Percentiles rank a stretch among this genome's conserved stretches.
phyloP scores from a whole-genome alignment of 768 basidiomycete genomes.

The Xerocomellus chrysenteron region DNA sequence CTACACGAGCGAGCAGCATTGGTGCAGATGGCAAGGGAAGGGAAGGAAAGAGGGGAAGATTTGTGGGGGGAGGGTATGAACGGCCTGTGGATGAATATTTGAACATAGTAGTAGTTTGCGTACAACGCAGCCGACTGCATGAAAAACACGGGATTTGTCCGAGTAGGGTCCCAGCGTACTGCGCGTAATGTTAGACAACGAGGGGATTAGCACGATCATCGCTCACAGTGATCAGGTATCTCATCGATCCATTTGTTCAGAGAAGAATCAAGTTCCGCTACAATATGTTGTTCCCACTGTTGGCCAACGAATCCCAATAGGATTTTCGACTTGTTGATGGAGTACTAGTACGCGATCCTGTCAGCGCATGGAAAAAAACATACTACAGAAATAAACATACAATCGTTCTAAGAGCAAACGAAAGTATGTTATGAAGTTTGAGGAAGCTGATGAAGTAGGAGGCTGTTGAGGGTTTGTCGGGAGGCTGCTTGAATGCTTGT shows the following conservation, averaged over 20 bases:
- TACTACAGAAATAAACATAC: slow-evolving; percentile 31
- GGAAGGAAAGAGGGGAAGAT: slow-evolving; percentile 47
- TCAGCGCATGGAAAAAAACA: not conserved
- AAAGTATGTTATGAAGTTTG: slow-evolving; percentile 62
- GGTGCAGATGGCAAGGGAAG: slow-evolving; percentile 79
- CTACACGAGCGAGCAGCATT: slow-evolving; percentile 78
- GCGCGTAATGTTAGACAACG: slow-evolving; percentile 13
- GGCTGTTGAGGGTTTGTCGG: slow-evolving; percentile 52
- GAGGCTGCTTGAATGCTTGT: slow-evolving; percentile 60
- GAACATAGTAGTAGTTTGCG: slow-evolving; percentile 51
- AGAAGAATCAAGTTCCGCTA: slow-evolving; percentile 71
- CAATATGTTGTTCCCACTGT: slow-evolving; percentile 63
- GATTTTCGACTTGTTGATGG: slow-evolving; percentile 63
- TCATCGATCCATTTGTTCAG: slow-evolving; percentile 78
- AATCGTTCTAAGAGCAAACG: slow-evolving; percentile 60
- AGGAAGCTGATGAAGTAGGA: slow-evolving; percentile 53
- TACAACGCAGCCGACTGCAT: slow-evolving; percentile 53
- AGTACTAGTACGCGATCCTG: slow-evolving; percentile 50
- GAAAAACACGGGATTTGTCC: slow-evolving; percentile 38
- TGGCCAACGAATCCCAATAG: slow-evolving; percentile 48
- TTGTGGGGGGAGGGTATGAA: slow-evolving; percentile 70
- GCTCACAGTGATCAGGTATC: slow-evolving; percentile 49
- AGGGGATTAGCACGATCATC: not conserved
- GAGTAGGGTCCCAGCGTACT: slow-evolving; percentile 47
- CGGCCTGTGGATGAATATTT: slow-evolving; percentile 75